phyloP scores from a whole-genome alignment of 352 stramenopile genomes.

The Phytophthora meadii region DNA sequence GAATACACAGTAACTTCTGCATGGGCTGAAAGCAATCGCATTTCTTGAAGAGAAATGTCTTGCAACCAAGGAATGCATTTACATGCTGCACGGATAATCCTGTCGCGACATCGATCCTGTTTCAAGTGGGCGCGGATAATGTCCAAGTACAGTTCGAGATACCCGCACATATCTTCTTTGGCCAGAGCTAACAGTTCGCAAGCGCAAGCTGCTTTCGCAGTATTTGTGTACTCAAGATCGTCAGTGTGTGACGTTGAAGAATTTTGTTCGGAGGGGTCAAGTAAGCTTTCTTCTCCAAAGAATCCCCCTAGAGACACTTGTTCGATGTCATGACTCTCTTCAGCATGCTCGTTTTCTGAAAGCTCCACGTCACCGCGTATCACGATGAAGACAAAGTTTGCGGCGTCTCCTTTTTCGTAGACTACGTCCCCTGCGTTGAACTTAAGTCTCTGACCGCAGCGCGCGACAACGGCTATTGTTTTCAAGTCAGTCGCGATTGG shows the following conservation, averaged over 20 bases:
- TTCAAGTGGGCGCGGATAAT: constrained; percentile 65
- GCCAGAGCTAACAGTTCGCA: constrained; percentile 63
- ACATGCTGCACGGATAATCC: constrained; percentile 49
- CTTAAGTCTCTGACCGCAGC: constrained; percentile 49
- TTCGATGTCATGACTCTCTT: constrained; percentile 27
- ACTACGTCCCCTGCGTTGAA: constrained; percentile 53
- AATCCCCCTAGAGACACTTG: constrained; percentile 52
- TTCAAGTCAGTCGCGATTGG: constrained; percentile 59
- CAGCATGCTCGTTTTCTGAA: background rate
- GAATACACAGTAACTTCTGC: constrained; percentile 53
- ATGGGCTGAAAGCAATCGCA: constrained; percentile 54
- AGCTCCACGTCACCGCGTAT: constrained; percentile 61
- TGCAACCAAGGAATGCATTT: constrained; percentile 50
- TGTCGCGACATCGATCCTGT: constrained; percentile 60
- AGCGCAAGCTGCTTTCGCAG: constrained; percentile 36
- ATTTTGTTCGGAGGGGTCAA: constrained; percentile 14
- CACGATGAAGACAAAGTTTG: constrained; percentile 75
- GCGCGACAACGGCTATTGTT: constrained; percentile 56
- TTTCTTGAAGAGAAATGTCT: constrained; percentile 56
- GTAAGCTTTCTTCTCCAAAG: constrained; percentile 68
- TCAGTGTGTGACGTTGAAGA: constrained; percentile 8
- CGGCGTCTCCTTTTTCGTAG: constrained; percentile 67
- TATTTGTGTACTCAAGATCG: constrained; percentile 58
- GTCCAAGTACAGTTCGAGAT: constrained; percentile 74
- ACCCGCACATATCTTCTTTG: constrained; percentile 61